phyloP scores from a whole-genome alignment of 768 basidiomycete genomes.

The Kwoniella heveanensis region DNA sequence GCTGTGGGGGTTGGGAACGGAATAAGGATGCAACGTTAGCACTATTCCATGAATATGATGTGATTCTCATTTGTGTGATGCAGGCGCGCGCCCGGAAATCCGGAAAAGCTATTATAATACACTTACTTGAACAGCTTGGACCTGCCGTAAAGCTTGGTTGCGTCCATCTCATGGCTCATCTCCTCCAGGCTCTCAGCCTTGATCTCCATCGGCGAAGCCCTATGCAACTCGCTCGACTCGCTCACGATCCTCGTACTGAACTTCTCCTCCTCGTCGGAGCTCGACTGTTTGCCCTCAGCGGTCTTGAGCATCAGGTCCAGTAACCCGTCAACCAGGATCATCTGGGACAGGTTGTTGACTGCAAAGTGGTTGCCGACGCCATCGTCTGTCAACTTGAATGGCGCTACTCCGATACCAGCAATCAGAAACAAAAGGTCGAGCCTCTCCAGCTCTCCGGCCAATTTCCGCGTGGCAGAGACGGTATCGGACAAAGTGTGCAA shows the following conservation, averaged over 20 bases:
- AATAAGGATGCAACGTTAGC: not conserved
- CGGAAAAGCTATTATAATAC: no score
- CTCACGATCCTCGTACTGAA: constrained; percentile 48
- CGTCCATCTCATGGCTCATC: constrained; percentile 40
- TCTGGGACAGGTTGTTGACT: constrained; percentile 50
- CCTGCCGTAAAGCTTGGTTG: constrained; percentile 42
- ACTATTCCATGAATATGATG: no score
- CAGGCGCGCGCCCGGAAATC: no score
- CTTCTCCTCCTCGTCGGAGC: constrained; percentile 23
- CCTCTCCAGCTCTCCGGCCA: constrained; percentile 33
- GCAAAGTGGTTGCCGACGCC: constrained; percentile 52
- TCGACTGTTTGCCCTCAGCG: constrained; percentile 18
- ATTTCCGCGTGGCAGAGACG: constrained; percentile 29
- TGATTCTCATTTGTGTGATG: no score
- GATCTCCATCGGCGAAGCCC: constrained; percentile 40
- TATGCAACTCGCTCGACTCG: constrained; percentile 49
- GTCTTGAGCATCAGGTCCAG: constrained; percentile 49
- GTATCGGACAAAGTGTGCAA: constrained; percentile 41
- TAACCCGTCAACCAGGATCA: constrained; percentile 44
- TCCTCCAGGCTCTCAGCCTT: constrained; percentile 51
- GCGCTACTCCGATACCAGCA: constrained; percentile 54
- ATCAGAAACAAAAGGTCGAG: constrained; percentile 49
- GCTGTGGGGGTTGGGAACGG: constrained; percentile 18
- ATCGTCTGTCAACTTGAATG: constrained; percentile 48
- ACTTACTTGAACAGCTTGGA: constrained; percentile 53